Percentiles rank a stretch among this genome's conserved stretches.
These are phyloP conservation scores for Discostella stelligera DNA, from an alignment of 352 stramenopile species.

Conservation along the genomic window DNA sequence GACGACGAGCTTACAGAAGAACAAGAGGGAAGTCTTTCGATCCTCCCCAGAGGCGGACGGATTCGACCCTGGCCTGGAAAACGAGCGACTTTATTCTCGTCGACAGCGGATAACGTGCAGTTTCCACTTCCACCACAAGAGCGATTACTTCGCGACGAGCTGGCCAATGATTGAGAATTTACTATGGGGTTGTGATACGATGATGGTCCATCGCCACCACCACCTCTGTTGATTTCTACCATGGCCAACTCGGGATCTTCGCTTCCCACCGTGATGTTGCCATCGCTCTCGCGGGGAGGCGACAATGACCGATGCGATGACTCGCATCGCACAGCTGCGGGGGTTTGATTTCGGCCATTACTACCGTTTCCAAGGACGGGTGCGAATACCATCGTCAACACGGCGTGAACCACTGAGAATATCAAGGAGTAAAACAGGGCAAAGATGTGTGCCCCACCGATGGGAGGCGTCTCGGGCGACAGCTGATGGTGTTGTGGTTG, in stretches of 20 bases:
- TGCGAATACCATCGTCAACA: constrained; percentile 16
- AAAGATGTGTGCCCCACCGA: constrained; percentile 1
- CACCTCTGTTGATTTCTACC: not conserved
- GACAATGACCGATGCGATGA: not conserved
- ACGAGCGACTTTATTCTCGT: constrained; percentile 12
- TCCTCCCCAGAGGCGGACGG: constrained; percentile 25
- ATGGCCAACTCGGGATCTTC: constrained; percentile 29
- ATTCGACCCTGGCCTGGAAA: constrained; percentile 15
- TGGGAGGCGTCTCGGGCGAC: not conserved
- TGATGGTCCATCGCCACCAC: not conserved
- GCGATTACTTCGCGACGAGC: not conserved
- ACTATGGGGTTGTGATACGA: constrained; percentile 16
- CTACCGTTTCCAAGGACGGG: constrained; percentile 15
- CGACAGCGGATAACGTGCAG: not conserved
- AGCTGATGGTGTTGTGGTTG: constrained; percentile 12
- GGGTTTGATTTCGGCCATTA: constrained; percentile 4
- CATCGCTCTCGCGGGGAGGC: not conserved
- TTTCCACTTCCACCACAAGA: not conserved
- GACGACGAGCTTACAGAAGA: not conserved
- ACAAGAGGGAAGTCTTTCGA: constrained; percentile 9
- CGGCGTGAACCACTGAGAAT: constrained; percentile 25
- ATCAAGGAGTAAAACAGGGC: constrained; percentile 30
- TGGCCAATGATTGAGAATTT: not conserved
- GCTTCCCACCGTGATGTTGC: not conserved
- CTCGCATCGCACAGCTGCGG: not conserved